Evolutionary conservation across 1,284 basidiomycete genomes (phyloP).

Genomic region (Leccinum pachyderme): DNA sequence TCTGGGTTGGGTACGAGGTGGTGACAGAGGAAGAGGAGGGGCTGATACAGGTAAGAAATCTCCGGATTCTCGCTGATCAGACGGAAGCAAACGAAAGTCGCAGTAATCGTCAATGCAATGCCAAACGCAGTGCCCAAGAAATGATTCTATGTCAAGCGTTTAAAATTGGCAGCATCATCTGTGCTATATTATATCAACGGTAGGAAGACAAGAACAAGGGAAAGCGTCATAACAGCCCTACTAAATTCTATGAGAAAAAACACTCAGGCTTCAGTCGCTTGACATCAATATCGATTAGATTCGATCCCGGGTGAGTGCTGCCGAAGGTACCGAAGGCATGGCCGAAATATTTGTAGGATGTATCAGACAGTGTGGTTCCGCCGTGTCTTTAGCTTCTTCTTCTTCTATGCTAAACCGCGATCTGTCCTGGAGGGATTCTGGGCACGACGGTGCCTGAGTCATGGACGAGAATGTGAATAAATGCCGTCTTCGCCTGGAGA

Average conservation of each 20-base stretch:
- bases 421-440: background rate
- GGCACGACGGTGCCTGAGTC: background rate
- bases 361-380: background rate
- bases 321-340: background rate
- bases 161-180: no score
- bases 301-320: background rate
- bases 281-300: background rate
- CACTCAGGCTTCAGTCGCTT: background rate
- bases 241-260: background rate
- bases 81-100: no score
- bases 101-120: no score
- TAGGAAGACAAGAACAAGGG: background rate
- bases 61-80: no score
- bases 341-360: background rate
- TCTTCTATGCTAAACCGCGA: background rate
- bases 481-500: background rate
- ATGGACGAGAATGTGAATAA: conserved; percentile 1
- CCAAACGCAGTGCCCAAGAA: no score
- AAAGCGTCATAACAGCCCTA: background rate
- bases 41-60: background rate
- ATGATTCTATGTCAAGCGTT: no score
- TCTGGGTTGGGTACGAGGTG: conserved; percentile 76
- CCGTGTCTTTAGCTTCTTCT: background rate
- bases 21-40: conserved; percentile 3
- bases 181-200: background rate